Base-by-base conservation (phyloP, 2,329 filamentous ascomycete genomes). In the Aspergillus pseudonomiae region DNA sequence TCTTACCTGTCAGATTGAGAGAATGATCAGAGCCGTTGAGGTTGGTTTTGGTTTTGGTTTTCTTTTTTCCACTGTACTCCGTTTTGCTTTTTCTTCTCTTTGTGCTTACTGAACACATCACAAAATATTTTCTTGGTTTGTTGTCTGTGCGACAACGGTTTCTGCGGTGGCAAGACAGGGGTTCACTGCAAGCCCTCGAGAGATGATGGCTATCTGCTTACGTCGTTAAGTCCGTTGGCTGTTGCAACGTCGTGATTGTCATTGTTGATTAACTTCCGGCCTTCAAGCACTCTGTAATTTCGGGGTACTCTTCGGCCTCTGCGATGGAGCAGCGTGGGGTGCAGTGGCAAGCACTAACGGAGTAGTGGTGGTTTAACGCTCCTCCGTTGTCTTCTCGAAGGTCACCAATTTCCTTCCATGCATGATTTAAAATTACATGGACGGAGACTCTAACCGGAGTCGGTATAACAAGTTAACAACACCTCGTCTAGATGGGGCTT, bases 121-220 rank as follows among this genome's bases (percentile, higher is more conserved):
- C 43, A 50, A 50, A 26, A 9, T 14, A 60, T 58, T 57, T 55
- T 52, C 57, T 59, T 54, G 19, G 46, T 30, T 14, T 52, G 30
- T 52, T 39, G 72, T 72, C 72, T 71, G 71, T 74, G 72, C 71
- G 65, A 70, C 63, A 71, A 73, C 70, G 69, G 68, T 70, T 68
- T 71, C 64, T 63, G 62, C 60, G 62, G 55, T 62, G 59, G 52
- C 55, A 59, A 41, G 48, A 30, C 59, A 43, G 45, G 53, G 53
- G 32, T 57, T 57, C 34, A 36, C 24, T 34, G 56, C 60, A 56
- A 41, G 41, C 34, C 54, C 48, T 59, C 30, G 56, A 59, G 56
- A 24, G 14, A 7, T 32, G 56, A 48, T 28, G 57, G 21, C 32
- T 28, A 19, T 36, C 19, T 34, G 45, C 58, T 43, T 60, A 52